These are phyloP conservation scores for Phytophthora tentaculata DNA, from an alignment of 352 stramenopile genomes.

Conservation along the genomic window DNA sequence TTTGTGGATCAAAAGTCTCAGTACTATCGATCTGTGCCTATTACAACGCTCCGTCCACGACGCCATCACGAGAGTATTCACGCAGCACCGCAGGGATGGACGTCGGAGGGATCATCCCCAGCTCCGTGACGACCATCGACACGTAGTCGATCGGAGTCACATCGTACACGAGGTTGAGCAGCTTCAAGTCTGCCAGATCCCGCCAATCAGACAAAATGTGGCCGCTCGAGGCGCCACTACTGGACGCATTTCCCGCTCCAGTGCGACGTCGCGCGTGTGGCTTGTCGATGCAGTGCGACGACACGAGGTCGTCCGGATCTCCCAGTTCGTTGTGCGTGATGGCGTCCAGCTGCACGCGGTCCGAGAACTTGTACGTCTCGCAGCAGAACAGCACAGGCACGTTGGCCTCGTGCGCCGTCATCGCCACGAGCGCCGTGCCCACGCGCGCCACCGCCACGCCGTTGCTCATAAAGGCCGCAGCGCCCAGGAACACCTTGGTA, in stretches of 20 bases:
- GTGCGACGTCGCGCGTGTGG: conserved; percentile 31
- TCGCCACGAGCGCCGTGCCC: conserved; percentile 93
- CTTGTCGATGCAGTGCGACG: conserved; percentile 66
- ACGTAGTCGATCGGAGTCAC: conserved; percentile 97
- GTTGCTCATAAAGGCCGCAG: conserved; percentile 96
- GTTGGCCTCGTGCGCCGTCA: conserved; percentile 91
- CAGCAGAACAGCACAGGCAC: conserved; percentile 98
- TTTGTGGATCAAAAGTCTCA: too few species aligned
- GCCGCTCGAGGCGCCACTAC: conserved; percentile 14
- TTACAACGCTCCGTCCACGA: conserved; percentile 52
- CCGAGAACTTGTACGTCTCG: conserved; percentile 98
- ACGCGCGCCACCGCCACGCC: conserved; percentile 92
- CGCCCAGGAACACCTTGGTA: conserved; percentile 96
- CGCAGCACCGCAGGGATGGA: conserved; percentile 97
- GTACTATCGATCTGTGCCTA: too few species aligned
- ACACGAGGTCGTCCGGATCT: conserved; percentile 91
- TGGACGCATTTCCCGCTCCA: conserved; percentile 8
- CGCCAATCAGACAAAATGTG: conserved; percentile 88
- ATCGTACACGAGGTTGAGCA: conserved; percentile 94
- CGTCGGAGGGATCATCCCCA: conserved; percentile 97
- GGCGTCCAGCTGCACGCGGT: conserved; percentile 97
- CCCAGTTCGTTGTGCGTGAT: conserved; percentile 98
- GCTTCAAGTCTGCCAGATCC: conserved; percentile 72
- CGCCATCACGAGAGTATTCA: conserved; percentile 87
- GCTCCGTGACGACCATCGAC: conserved; percentile 97